Conservation (phyloP, 257 asterid species). For the Pogostemon cablin region DNA sequence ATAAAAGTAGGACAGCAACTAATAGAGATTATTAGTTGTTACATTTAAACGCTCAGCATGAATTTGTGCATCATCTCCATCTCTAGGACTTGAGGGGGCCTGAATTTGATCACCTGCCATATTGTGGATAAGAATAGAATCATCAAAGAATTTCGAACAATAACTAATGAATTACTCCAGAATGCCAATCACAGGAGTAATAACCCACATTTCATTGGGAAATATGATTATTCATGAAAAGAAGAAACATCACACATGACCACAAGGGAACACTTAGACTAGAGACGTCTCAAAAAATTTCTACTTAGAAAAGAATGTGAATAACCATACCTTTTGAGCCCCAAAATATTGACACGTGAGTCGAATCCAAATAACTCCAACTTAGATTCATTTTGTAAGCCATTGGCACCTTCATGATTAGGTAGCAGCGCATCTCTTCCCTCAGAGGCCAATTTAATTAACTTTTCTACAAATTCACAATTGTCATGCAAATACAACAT, state of each 20-base stretch:
- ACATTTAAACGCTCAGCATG: constrained; percentile 75
- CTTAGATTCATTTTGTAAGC: constrained; percentile 71
- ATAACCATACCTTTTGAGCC: constrained; percentile 81
- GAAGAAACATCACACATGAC: constrained; percentile 4
- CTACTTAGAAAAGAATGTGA: constrained; percentile 2
- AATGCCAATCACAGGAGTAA: constrained; percentile 21
- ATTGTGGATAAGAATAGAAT: constrained; percentile 49
- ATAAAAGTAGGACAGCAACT: constrained; percentile 26
- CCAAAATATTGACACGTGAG: constrained; percentile 92
- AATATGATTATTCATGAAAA: not conserved
- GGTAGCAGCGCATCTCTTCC: constrained; percentile 58
- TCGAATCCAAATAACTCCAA: constrained; percentile 97
- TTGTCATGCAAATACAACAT: constrained; percentile 31
- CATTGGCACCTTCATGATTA: constrained; percentile 59
- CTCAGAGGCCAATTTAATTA: constrained; percentile 54
- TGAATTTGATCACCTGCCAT: constrained; percentile 92
- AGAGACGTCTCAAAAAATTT: constrained; percentile 13
- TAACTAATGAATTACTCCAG: constrained; percentile 13
- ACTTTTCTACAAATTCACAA: constrained; percentile 58
- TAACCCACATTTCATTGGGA: constrained; percentile 1
- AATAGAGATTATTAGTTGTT: constrained; percentile 34
- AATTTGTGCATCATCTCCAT: constrained; percentile 71
- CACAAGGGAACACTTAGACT: not conserved
- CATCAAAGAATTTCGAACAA: constrained; percentile 34
- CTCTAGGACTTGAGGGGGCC: constrained; percentile 89